A percentile compares a stretch with the other conserved stretches of the same genome.
Evolutionary conservation across 306 rosid species (phyloP).

Genomic region (Rubus parviflorus): DNA sequence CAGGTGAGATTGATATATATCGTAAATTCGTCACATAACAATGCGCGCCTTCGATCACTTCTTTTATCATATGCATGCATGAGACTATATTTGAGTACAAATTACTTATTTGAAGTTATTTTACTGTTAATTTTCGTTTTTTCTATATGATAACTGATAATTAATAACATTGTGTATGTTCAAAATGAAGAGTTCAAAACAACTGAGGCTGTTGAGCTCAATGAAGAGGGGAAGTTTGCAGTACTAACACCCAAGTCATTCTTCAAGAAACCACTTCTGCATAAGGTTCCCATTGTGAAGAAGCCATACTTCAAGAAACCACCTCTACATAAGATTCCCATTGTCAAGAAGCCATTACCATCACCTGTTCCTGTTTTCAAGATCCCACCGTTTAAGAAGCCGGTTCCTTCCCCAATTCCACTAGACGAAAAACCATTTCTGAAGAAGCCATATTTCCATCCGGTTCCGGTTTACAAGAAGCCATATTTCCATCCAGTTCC

Average conservation of each 20-base stretch:
- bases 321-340: not conserved
- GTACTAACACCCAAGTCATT: not conserved
- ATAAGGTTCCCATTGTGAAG: not conserved
- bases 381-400: constrained; percentile 9
- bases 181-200: not conserved
- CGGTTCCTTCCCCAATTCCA: not conserved
- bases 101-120: not conserved
- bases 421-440: not conserved
- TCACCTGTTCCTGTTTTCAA: constrained; percentile 2
- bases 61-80: not conserved
- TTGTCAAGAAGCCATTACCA: not conserved
- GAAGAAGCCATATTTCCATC: constrained; percentile 13
- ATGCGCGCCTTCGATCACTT: not conserved
- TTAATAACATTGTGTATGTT: not conserved
- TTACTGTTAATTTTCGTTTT: too few relatives aligned
- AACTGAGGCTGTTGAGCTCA: not conserved
- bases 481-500: constrained; percentile 17
- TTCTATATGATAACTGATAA: not conserved
- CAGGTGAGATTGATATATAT: constrained; percentile 18
- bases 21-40: not conserved
- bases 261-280: constrained; percentile 3
- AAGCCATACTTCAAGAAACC: constrained; percentile 7
- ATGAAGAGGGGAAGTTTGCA: constrained; percentile 19
- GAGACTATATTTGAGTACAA: not conserved
- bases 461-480: constrained; percentile 11